A percentile compares a stretch with the other conserved stretches of the same genome.
These are phyloP conservation scores for Aegilops bicornis DNA, from an alignment of 176 grass and related monocot species.

Conservation along the genomic window DNA sequence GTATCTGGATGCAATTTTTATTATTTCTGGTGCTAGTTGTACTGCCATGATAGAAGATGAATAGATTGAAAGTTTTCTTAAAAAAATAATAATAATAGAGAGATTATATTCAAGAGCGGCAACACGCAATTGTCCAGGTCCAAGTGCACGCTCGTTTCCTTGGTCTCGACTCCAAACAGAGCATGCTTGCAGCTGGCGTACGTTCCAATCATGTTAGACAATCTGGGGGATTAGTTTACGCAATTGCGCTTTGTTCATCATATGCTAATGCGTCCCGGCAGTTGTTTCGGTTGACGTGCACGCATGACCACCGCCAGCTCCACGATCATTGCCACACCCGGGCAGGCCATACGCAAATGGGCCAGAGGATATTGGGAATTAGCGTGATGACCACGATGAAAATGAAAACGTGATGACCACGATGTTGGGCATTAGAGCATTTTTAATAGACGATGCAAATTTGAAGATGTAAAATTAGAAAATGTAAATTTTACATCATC, in stretches of 20 bases:
- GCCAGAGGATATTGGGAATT: too few species aligned
- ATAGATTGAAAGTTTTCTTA: too few species aligned
- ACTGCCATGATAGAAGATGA: too few species aligned
- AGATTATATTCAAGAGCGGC: neutral
- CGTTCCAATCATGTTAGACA: neutral
- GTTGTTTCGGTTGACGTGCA: slow-evolving; percentile 13
- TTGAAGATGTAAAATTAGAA: too few species aligned
- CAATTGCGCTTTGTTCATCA: neutral
- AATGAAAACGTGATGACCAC: too few species aligned
- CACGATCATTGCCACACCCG: neutral
- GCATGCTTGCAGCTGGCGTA: neutral
- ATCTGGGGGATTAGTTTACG: neutral
- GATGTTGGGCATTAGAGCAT: neutral
- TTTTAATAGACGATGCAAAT: too few species aligned
- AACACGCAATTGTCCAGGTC: neutral
- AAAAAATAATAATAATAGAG: neutral
- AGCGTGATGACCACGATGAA: too few species aligned
- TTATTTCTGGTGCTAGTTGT: too few species aligned
- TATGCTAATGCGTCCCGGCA: neutral
- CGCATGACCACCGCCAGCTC: neutral
- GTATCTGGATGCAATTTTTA: too few species aligned
- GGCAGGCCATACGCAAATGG: neutral
- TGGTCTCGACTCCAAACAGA: neutral
- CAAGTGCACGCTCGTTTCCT: neutral
- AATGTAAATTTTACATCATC: too few species aligned